Base-by-base conservation (phyloP, 164 flowering plant genomes). In the Dillenia suffruticosa region DNA sequence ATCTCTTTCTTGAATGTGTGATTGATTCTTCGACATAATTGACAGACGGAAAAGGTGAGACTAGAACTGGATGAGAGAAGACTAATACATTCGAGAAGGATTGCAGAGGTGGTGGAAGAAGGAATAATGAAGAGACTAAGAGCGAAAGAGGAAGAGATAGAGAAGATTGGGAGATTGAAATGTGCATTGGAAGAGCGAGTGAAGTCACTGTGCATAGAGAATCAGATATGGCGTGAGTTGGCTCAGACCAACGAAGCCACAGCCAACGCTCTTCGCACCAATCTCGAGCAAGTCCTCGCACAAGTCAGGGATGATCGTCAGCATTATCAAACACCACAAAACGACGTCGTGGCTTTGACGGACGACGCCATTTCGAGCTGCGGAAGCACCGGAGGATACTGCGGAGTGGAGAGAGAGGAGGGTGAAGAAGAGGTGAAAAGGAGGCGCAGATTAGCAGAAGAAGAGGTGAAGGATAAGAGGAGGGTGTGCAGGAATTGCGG, bases 211-310 rank as follows among this genome's bases (percentile, higher is more conserved):
- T 72, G 62, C 72, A 8, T 84, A 14, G 92, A 90, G 76, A 88
- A 83, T 56, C 89, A 86, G 64, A 76, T 88, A 32, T 90, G 95
- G 97, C 54, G 83, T 6, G 90, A 86, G 12, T 45, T 88, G 56
- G 94, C 97, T 0, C 85, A 81, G 49, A 63, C 82, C 12, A 86
- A 83, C 76, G 97, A 90, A 58, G 92, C 97, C 19, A 78, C 90
- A 0, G 95, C 86, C 13, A 82, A 83, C 63, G 80, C 86, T 2
- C 70, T 90, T 1, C 70, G 87, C 0, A 49, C 63, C 62, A 81
- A 86, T 54, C 78, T 90, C 24, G 89, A 82, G 54, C 84, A 81
- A 61, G 81, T 80, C 10, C 71, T 86, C 1, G 75, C 86, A 11
- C 81, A 76, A 63, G 83, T 62, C 12, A 69, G 65, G 47, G 73